A percentile compares a stretch with the other conserved stretches of the same genome.
These are phyloP conservation scores for Colletotrichum paranaense DNA, from an alignment of 2,329 filamentous ascomycete genomes.

Conservation along the genomic window DNA sequence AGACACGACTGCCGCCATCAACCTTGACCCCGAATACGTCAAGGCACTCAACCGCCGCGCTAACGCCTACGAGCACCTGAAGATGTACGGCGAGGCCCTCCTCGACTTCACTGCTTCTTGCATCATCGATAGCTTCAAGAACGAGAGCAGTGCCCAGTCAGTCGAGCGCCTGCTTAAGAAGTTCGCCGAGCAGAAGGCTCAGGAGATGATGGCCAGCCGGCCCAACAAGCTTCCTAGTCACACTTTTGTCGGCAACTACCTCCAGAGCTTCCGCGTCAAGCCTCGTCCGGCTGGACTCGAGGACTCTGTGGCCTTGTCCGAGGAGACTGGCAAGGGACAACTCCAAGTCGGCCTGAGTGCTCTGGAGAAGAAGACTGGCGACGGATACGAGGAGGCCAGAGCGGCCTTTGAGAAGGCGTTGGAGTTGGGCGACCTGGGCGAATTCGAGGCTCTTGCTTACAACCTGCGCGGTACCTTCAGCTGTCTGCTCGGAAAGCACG, in stretches of 20 bases:
- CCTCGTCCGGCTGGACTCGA: conserved; percentile 84
- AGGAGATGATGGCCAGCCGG: conserved; percentile 88
- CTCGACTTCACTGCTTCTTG: conserved; percentile 98
- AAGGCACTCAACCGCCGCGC: conserved; percentile 97
- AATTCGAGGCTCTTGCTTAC: conserved; percentile 90
- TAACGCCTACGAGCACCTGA: conserved; percentile 94
- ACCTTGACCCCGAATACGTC: conserved; percentile 93
- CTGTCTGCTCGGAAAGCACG: conserved; percentile 90
- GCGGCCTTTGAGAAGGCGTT: conserved; percentile 88
- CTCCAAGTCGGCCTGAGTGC: conserved; percentile 85
- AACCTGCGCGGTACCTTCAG: conserved; percentile 97
- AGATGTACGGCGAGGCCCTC: conserved; percentile 91
- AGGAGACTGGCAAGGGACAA: conserved; percentile 85
- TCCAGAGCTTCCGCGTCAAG: conserved; percentile 95
- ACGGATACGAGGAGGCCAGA: conserved; percentile 91
- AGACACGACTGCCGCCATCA: conserved; percentile 94
- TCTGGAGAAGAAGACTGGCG: conserved; percentile 86
- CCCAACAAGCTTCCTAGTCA: conserved; percentile 90
- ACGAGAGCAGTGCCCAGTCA: conserved; percentile 86
- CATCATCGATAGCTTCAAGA: conserved; percentile 98
- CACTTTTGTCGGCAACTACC: conserved; percentile 97
- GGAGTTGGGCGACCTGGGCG: conserved; percentile 81
- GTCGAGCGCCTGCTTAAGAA: conserved; percentile 96
- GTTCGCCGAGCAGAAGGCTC: conserved; percentile 94
- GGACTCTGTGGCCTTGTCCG: conserved; percentile 79